phyloP scores from a whole-genome alignment of 2,329 filamentous ascomycete species.

The Phoma herbarum region DNA sequence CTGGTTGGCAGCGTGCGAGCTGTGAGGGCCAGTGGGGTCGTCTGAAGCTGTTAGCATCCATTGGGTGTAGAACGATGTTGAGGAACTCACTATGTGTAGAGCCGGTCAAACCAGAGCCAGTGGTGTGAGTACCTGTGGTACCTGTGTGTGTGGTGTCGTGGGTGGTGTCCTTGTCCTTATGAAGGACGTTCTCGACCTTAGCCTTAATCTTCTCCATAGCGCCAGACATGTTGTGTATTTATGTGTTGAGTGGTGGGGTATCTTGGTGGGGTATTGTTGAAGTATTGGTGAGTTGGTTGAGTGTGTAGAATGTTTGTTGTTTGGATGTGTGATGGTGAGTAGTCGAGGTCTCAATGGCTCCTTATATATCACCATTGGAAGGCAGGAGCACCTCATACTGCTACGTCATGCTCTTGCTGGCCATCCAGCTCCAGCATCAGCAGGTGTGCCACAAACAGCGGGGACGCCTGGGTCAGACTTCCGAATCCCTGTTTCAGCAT shows the following conservation, averaged over 20 bases:
- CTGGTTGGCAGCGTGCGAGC: constrained; percentile 38
- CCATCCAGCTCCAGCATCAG: constrained; percentile 23
- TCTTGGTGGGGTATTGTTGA: constrained; percentile 10
- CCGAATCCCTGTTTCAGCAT: constrained; percentile 32
- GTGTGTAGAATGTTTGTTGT: constrained; percentile 22
- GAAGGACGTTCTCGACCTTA: constrained; percentile 50
- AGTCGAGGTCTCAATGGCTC: constrained; percentile 14
- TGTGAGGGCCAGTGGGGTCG: constrained; percentile 45
- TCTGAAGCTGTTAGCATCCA: constrained; percentile 24
- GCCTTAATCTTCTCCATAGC: constrained; percentile 50
- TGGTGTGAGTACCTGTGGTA: constrained; percentile 19
- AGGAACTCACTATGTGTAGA: constrained; percentile 28
- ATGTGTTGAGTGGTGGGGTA: constrained; percentile 18
- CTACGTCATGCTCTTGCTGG: constrained; percentile 33
- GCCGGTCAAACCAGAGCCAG: constrained; percentile 17
- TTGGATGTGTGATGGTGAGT: constrained; percentile 21
- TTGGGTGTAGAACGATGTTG: not conserved
- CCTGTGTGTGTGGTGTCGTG: constrained; percentile 22
- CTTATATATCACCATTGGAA: constrained; percentile 28
- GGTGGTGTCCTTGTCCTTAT: constrained; percentile 46
- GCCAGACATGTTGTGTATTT: constrained; percentile 37
- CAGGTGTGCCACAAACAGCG: constrained; percentile 31
- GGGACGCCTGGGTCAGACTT: constrained; percentile 8
- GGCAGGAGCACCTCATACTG: constrained; percentile 19
- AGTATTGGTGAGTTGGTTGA: constrained; percentile 10